Evolutionary conservation across 805 yeast species (phyloP).

Genomic region (Zygosaccharomyces kombuchaensis): DNA sequence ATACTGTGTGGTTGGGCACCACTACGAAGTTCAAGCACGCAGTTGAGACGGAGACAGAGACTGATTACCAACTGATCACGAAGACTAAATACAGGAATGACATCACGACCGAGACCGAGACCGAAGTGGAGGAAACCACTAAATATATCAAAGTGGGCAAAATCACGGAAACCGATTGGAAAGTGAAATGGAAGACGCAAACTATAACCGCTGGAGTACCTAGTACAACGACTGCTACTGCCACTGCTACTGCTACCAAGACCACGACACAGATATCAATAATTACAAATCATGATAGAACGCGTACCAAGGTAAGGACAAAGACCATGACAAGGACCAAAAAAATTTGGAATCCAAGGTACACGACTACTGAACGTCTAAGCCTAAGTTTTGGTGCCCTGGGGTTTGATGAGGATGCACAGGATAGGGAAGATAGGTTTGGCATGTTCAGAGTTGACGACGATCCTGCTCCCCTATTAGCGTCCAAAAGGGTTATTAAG

Average conservation of each 20-base stretch:
- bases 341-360: conserved; percentile 9
- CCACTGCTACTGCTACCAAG: conserved; percentile 22
- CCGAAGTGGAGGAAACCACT: conserved; percentile 21
- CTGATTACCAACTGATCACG: conserved; percentile 20
- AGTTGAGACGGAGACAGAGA: conserved; percentile 27
- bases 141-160: conserved; percentile 24
- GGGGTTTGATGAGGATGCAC: neutral
- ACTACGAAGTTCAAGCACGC: conserved; percentile 31
- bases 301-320: conserved; percentile 6
- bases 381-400: neutral
- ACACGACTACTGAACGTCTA: conserved; percentile 11
- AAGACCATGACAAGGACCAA: conserved; percentile 3
- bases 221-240: conserved; percentile 13
- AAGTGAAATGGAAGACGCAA: conserved; percentile 17
- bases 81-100: conserved; percentile 19
- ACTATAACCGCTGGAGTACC: conserved; percentile 12
- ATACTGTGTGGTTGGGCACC: conserved; percentile 16
- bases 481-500: conserved; percentile 5
- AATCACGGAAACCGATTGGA: conserved; percentile 21
- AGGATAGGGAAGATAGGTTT: neutral
- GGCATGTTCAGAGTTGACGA: conserved; percentile 7
- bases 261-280: conserved; percentile 15
- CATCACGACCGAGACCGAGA: conserved; percentile 23
- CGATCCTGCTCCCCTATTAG: conserved; percentile 8
- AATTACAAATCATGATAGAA: conserved; percentile 7